phyloP scores from a whole-genome alignment of 192 early-diverging fungal species.

The Entomortierella chlamydospora region DNA sequence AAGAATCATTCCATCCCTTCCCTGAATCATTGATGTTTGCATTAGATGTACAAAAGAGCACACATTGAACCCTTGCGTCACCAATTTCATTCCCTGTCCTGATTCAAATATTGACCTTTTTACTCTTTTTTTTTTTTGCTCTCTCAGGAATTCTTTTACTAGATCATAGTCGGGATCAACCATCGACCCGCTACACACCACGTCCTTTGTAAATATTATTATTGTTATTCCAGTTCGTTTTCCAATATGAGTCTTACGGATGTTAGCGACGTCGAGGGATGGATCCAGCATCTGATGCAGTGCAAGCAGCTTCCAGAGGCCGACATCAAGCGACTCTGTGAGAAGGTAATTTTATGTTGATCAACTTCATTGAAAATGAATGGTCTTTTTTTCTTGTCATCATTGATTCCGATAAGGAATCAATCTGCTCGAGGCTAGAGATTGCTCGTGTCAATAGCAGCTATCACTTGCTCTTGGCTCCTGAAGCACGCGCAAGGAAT shows the following conservation, averaged over 20 bases:
- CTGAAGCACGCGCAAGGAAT: no score
- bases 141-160: no score
- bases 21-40: no score
- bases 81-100: background rate
- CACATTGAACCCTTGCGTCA: background rate
- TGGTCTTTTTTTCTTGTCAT: no score
- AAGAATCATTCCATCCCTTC: background rate
- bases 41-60: no score
- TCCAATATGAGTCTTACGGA: slow-evolving; percentile 58
- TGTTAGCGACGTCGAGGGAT: slow-evolving; percentile 91
- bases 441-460: no score
- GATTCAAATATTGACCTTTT: background rate
- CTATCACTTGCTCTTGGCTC: no score
- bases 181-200: background rate
- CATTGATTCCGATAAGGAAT: background rate
- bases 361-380: no score
- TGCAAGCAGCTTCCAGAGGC: slow-evolving; percentile 96
- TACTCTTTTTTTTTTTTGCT: no score
- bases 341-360: slow-evolving; percentile 78
- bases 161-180: background rate
- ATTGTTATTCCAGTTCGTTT: no score
- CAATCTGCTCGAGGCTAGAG: background rate
- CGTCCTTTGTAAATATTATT: background rate
- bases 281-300: slow-evolving; percentile 89
- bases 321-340: slow-evolving; percentile 96